Evolutionary conservation across 352 stramenopile genomes (phyloP), one percentile per base, ranked within the genome.

Genomic region (Phytophthora capsici): DNA sequence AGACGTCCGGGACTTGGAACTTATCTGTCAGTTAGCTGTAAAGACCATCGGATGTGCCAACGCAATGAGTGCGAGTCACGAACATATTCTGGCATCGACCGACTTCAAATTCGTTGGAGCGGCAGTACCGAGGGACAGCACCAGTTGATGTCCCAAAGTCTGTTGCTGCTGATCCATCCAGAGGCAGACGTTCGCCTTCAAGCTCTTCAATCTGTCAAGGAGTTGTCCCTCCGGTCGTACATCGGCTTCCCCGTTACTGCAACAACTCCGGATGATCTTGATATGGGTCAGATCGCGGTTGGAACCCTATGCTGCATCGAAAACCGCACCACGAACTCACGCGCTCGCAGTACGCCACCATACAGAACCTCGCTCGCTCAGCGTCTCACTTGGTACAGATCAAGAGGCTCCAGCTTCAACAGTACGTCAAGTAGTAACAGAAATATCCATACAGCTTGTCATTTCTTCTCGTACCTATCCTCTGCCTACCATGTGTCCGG

Each of bases 121-220:
- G 57, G 62, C 68, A 69, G 46, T 86, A 2, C 66, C 75, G 5
- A 71, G 80, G 14, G 66, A 85, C 46, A 83, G 47, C 80, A 89
- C 47, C 75, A 73, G 17, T 45, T 88, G 30, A 88, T 91, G 78
- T 73, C 64, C 14, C 44, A 68, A 43, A 59, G 75, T 19, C 76
- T 78, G n/a, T 46, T 86, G 12, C 66, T 89, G 2, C 47, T 88
- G 20, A 68, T 78, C 7, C 78, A 89, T 30, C 80, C 80, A 0
- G 80, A 89, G 30, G 77, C 80, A 2, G 82, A 91, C 46, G 67
- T 88, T 22, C 64, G 75, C 4, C 82, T 87, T 32, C 72, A 74
- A 30, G 70, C 73, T 44, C 28, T 78, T 22, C 32, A 56, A 0
- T 60, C 59, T 2, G 63, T 83, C 17, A 61, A 65, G 6, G 41